Percentiles rank a stretch among this genome's conserved stretches.
phyloP scores from a whole-genome alignment of 805 yeast species.

The Starmerella apicola region DNA sequence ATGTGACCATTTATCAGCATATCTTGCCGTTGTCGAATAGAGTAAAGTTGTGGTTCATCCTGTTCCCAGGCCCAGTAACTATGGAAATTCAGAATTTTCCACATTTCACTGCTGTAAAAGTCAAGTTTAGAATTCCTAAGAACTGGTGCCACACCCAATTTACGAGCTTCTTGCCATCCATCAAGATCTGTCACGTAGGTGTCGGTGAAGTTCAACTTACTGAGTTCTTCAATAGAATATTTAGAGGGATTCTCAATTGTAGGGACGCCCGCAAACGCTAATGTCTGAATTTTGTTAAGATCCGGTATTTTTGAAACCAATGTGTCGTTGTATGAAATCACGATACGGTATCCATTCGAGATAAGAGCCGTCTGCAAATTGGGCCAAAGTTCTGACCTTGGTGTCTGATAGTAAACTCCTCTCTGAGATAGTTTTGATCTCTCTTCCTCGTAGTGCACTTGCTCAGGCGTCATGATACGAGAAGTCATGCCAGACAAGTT shows the following conservation, averaged over 20 bases:
- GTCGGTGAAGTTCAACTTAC: slow-evolving; percentile 11
- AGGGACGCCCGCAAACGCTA: slow-evolving; percentile 9
- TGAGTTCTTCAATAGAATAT: slow-evolving; percentile 5
- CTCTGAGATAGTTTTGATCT: neutral
- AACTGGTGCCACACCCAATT: slow-evolving; percentile 58
- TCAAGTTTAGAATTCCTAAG: slow-evolving; percentile 31
- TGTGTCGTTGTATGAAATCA: slow-evolving; percentile 6
- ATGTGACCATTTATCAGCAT: slow-evolving; percentile 13
- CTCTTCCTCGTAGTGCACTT: neutral
- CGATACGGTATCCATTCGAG: slow-evolving; percentile 8
- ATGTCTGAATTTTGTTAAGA: neutral
- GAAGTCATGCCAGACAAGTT: slow-evolving; percentile 2
- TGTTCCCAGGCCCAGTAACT: slow-evolving; percentile 66
- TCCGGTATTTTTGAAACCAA: neutral
- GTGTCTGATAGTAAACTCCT: neutral
- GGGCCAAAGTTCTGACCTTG: slow-evolving; percentile 17
- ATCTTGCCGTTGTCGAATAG: slow-evolving; percentile 11
- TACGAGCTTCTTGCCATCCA: slow-evolving; percentile 22
- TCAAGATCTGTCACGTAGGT: neutral
- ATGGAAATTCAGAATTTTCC: slow-evolving; percentile 21
- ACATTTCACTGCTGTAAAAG: slow-evolving; percentile 10
- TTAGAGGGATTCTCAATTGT: slow-evolving; percentile 5
- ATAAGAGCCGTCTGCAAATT: slow-evolving; percentile 12
- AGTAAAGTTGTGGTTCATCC: slow-evolving; percentile 35
- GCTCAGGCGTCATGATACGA: slow-evolving; percentile 16